phyloP scores from a whole-genome alignment of 768 basidiomycete species.

The Tulasnella sp. region DNA sequence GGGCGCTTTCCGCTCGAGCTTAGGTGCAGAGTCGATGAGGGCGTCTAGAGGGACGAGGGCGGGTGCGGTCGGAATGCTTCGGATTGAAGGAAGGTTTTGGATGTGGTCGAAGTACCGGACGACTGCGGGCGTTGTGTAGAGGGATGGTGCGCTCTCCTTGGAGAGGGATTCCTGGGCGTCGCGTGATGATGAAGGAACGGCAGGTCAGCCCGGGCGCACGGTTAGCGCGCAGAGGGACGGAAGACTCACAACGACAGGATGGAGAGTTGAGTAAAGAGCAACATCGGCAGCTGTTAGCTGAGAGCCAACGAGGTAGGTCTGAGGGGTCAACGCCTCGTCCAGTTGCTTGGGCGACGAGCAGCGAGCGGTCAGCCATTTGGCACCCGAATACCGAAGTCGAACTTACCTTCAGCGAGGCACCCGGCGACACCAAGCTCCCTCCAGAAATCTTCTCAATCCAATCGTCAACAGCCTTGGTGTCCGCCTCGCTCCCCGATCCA shows the following conservation, averaged over 20 bases:
- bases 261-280: conserved; percentile 83
- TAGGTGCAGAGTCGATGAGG: conserved; percentile 67
- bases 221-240: not conserved
- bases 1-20: conserved; percentile 58
- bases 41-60: conserved; percentile 35
- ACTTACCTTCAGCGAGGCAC: conserved; percentile 49
- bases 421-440: conserved; percentile 49
- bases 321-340: conserved; percentile 63
- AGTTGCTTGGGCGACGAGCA: conserved; percentile 52
- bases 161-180: conserved; percentile 46
- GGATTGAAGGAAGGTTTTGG: conserved; percentile 65
- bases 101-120: conserved; percentile 96
- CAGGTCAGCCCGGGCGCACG: not conserved
- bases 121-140: conserved; percentile 74
- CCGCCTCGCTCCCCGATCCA: conserved; percentile 46
- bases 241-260: conserved; percentile 67
- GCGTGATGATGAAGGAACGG: not conserved
- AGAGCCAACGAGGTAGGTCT: conserved; percentile 83
- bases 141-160: conserved; percentile 63
- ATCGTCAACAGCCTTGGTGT: conserved; percentile 57
- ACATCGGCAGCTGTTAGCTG: conserved; percentile 86
- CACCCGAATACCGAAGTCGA: conserved; percentile 21
- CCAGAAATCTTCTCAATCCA: conserved; percentile 68
- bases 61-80: conserved; percentile 51
- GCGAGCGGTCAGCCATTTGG: not conserved